These are phyloP conservation scores for Hypoxylon rickii DNA, from an alignment of 495 filamentous ascomycete species.

Conservation along the genomic window DNA sequence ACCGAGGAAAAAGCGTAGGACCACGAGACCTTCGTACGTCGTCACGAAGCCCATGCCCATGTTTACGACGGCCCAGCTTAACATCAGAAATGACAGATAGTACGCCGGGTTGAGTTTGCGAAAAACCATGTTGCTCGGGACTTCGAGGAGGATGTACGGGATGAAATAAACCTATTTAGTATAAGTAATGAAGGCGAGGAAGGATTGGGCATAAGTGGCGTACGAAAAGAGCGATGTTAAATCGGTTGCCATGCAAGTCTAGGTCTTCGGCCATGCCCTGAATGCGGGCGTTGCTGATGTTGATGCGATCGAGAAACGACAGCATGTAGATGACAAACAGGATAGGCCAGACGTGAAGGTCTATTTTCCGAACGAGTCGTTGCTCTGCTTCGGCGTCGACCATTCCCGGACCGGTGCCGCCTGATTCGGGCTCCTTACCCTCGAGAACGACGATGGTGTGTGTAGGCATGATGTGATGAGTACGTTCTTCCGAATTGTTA, in stretches of 20 bases:
- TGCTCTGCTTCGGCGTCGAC: slow-evolving; percentile 34
- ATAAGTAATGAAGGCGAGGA: background rate
- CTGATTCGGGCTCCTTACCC: slow-evolving; percentile 4
- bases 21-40: slow-evolving; percentile 58
- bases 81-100: slow-evolving; percentile 59
- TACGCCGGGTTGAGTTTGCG: slow-evolving; percentile 54
- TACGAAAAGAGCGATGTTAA: slow-evolving; percentile 67
- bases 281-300: slow-evolving; percentile 67
- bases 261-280: slow-evolving; percentile 64
- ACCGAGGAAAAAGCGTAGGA: slow-evolving; percentile 60
- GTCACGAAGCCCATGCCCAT: slow-evolving; percentile 55
- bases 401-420: slow-evolving; percentile 1
- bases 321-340: slow-evolving; percentile 50
- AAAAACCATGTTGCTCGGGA: slow-evolving; percentile 62
- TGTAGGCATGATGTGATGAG: background rate
- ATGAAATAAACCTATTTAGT: slow-evolving; percentile 58
- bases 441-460: slow-evolving; percentile 5
- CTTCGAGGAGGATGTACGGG: slow-evolving; percentile 65
- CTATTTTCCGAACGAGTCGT: slow-evolving; percentile 43
- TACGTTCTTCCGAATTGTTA: slow-evolving; percentile 19
- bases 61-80: slow-evolving; percentile 61
- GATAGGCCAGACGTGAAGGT: slow-evolving; percentile 45
- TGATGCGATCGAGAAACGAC: slow-evolving; percentile 58
- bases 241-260: slow-evolving; percentile 56
- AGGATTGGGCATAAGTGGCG: background rate